Percentiles rank a stretch among this genome's conserved stretches.
These are phyloP conservation scores for Calonectria henricotiae DNA, from an alignment of 2,329 filamentous ascomycete species.

Conservation along the genomic window DNA sequence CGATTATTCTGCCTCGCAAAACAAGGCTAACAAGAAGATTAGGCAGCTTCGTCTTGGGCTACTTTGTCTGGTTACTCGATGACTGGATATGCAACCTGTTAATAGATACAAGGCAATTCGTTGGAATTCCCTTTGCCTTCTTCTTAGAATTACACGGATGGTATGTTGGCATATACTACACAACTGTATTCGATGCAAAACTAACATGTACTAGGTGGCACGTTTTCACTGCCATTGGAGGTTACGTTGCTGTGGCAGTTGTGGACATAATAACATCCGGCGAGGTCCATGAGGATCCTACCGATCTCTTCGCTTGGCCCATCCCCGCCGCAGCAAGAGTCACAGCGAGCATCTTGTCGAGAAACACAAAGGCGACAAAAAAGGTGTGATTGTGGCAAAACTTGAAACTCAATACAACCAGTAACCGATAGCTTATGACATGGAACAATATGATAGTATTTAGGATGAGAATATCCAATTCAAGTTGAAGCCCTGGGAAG, in stretches of 20 bases:
- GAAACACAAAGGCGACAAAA: background rate
- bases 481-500: background rate
- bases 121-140: slow-evolving; percentile 60
- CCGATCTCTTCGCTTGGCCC: slow-evolving; percentile 57
- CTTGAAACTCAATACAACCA: background rate
- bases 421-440: background rate
- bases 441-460: slow-evolving; percentile 2
- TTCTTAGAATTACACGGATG: slow-evolving; percentile 62
- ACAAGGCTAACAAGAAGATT: background rate
- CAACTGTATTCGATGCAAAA: background rate
- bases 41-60: slow-evolving; percentile 60
- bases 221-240: slow-evolving; percentile 61
- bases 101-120: slow-evolving; percentile 47
- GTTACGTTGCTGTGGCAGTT: slow-evolving; percentile 59
- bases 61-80: slow-evolving; percentile 61
- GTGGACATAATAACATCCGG: slow-evolving; percentile 59
- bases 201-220: slow-evolving; percentile 58
- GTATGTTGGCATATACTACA: slow-evolving; percentile 49
- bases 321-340: slow-evolving; percentile 48
- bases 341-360: slow-evolving; percentile 38
- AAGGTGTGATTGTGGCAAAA: background rate
- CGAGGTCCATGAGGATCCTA: slow-evolving; percentile 54
- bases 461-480: background rate
- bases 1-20: rapidly evolving
- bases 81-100: slow-evolving; percentile 56